phyloP scores from a whole-genome alignment of 2,329 filamentous ascomycete species.

The Aspergillus aculeatus region DNA sequence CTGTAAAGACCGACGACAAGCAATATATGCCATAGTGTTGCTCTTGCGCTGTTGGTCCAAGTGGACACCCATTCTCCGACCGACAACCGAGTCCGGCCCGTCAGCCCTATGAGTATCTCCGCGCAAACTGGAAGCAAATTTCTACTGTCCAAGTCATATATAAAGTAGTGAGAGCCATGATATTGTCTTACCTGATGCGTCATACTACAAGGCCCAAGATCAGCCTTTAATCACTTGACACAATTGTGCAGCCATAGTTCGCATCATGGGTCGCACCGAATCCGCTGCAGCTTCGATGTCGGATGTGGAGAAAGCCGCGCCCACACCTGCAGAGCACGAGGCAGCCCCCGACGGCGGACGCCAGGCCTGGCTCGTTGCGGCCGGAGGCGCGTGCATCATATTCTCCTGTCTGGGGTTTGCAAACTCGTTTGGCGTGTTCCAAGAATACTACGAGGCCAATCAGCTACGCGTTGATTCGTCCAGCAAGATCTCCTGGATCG shows the following conservation, averaged over 20 bases:
- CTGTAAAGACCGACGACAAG: constrained; percentile 5
- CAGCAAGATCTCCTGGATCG: constrained; percentile 48
- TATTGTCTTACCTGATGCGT: not conserved
- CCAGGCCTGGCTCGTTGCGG: constrained; percentile 29
- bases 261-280: not conserved
- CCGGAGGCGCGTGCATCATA: constrained; percentile 27
- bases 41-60: constrained; percentile 25
- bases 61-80: constrained; percentile 26
- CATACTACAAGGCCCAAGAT: not conserved
- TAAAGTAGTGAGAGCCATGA: not conserved
- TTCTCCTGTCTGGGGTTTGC: constrained; percentile 45
- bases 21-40: no score
- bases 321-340: constrained; percentile 17
- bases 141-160: not conserved
- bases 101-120: not conserved
- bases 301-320: not conserved
- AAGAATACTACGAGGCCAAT: constrained; percentile 47
- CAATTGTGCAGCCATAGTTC: not conserved
- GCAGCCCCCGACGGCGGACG: constrained; percentile 31
- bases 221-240: not conserved
- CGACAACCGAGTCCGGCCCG: not conserved
- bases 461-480: constrained; percentile 41
- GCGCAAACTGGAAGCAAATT: not conserved
- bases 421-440: constrained; percentile 50
- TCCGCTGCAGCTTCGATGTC: not conserved